These are phyloP conservation scores for Ogataea glucozyma DNA, from an alignment of 805 yeast genomes.

Conservation along the genomic window DNA sequence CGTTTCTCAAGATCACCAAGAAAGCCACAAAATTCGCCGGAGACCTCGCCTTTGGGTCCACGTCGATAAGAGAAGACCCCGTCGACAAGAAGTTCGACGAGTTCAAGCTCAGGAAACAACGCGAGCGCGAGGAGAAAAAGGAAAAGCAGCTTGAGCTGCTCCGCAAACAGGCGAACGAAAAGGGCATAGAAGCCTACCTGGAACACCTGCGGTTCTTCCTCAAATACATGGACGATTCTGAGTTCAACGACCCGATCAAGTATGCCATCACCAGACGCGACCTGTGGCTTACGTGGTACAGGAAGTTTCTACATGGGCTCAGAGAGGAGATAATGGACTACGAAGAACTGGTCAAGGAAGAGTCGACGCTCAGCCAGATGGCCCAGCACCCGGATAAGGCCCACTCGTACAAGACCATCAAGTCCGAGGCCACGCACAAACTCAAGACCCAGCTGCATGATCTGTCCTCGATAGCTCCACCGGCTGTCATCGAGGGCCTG, in stretches of 20 bases:
- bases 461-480: constrained; percentile 20
- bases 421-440: constrained; percentile 17
- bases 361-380: constrained; percentile 5
- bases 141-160: constrained; percentile 17
- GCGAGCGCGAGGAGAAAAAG: constrained; percentile 15
- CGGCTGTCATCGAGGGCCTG: constrained; percentile 19
- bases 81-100: constrained; percentile 21
- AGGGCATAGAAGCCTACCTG: constrained; percentile 27
- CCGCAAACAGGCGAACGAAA: constrained; percentile 20
- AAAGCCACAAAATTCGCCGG: constrained; percentile 34
- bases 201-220: constrained; percentile 34
- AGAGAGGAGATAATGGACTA: constrained; percentile 21
- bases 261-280: constrained; percentile 35
- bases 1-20: constrained; percentile 26
- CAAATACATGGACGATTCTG: constrained; percentile 36
- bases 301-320: constrained; percentile 22
- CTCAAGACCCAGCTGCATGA: constrained; percentile 19
- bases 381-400: constrained; percentile 1
- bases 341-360: constrained; percentile 16
- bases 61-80: constrained; percentile 14
- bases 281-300: constrained; percentile 33
- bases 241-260: constrained; percentile 32
- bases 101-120: constrained; percentile 12
- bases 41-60: constrained; percentile 35
- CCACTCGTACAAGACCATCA: constrained; percentile 12